Conservation (phyloP, 192 early-diverging fungal genomes). For the Chytriomyces hyalinus region DNA sequence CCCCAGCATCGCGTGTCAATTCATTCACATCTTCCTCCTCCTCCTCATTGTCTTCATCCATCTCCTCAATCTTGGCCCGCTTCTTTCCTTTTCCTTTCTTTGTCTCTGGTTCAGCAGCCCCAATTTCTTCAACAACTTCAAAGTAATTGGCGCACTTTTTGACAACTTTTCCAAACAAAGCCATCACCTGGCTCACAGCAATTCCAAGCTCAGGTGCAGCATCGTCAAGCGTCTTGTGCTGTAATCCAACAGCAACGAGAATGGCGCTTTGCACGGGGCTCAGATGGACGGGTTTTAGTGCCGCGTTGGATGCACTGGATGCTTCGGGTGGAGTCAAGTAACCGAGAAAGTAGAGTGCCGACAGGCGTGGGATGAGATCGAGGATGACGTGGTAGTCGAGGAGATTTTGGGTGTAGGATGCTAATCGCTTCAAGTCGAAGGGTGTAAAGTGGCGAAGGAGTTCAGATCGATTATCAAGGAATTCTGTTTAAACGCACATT, state of each 20-base stretch:
- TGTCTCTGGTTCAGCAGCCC: constrained; percentile 56
- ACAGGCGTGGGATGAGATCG: constrained; percentile 85
- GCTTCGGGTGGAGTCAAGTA: constrained; percentile 51
- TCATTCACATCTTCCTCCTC: constrained; percentile 27
- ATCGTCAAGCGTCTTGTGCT: constrained; percentile 89
- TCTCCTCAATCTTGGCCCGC: constrained; percentile 19
- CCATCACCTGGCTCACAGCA: constrained; percentile 84
- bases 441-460: constrained; percentile 63
- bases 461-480: constrained; percentile 38
- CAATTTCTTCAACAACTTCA: constrained; percentile 59
- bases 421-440: constrained; percentile 94
- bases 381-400: constrained; percentile 97
- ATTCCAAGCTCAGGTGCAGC: constrained; percentile 86
- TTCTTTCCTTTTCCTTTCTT: constrained; percentile 38
- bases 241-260: constrained; percentile 86
- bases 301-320: neutral
- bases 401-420: constrained; percentile 94
- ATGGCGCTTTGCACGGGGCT: constrained; percentile 88
- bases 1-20: constrained; percentile 69
- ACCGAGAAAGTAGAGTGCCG: constrained; percentile 78
- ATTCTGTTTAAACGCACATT: neutral
- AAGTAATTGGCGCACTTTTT: constrained; percentile 81
- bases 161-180: constrained; percentile 92
- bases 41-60: constrained; percentile 39
- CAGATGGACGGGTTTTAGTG: constrained; percentile 60